Evolutionary conservation across 306 rosid species (phyloP).

Genomic region (Phaseolus lunatus): DNA sequence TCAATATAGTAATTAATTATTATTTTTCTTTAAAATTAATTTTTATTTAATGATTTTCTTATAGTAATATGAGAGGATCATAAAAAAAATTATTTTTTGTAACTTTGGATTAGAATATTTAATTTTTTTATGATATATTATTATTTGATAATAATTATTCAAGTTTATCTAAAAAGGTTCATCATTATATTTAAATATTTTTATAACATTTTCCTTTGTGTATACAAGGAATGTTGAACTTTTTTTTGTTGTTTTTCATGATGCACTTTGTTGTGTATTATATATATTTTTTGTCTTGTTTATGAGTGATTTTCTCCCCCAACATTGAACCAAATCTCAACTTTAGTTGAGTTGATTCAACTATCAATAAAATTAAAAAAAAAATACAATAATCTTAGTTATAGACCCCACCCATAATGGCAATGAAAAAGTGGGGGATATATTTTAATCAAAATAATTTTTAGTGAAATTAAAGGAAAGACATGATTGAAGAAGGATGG

Average conservation of each 20-base stretch:
- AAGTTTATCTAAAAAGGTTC: neutral
- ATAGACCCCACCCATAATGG: constrained; percentile 41
- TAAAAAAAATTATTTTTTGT: too few relatives aligned
- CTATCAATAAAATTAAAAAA: constrained; percentile 9
- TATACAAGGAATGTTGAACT: neutral
- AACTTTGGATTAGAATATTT: too few relatives aligned
- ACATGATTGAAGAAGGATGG: constrained; percentile 36
- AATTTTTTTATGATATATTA: neutral
- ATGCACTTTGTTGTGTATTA: neutral
- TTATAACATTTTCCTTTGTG: neutral
- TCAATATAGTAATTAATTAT: too few relatives aligned
- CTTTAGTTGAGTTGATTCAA: constrained; percentile 13
- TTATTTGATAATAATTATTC: neutral
- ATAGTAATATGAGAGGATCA: too few relatives aligned
- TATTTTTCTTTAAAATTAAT: too few relatives aligned
- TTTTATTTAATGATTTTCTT: too few relatives aligned
- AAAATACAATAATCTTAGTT: constrained; percentile 18
- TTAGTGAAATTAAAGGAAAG: neutral
- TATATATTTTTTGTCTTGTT: neutral
- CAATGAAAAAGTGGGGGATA: constrained; percentile 5
- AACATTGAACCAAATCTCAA: neutral
- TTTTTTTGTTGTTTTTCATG: neutral
- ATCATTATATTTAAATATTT: neutral
- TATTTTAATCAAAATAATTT: constrained; percentile 7
- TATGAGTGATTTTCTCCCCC: neutral